Evolutionary conservation across 345 rosid species (phyloP).

Genomic region (Lepidium africanum): DNA sequence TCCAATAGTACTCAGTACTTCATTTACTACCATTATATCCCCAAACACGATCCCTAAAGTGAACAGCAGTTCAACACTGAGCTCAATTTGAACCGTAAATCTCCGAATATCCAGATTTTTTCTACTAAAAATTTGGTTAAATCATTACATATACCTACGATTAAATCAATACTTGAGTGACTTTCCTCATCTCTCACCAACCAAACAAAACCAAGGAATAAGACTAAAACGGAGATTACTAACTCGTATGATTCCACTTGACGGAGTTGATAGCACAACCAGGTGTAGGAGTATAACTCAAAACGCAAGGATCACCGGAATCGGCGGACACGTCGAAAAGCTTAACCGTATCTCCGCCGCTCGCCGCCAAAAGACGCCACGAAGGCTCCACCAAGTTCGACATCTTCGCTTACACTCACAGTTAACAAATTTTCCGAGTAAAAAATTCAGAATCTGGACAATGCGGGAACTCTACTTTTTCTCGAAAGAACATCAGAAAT

Average conservation of each 20-base stretch:
- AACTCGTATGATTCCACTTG: conserved; percentile 96
- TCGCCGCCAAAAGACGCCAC: conserved; percentile 57
- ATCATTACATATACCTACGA: background rate
- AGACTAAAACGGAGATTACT: conserved; percentile 12
- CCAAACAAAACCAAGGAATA: conserved; percentile 1
- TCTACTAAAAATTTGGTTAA: background rate
- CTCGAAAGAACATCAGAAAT: background rate
- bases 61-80: background rate
- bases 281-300: conserved; percentile 73
- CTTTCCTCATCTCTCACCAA: conserved; percentile 12
- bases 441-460: conserved; percentile 18
- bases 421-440: background rate
- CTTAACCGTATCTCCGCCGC: conserved; percentile 90
- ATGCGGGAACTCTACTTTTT: conserved; percentile 18
- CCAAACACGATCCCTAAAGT: conserved; percentile 5
- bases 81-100: background rate
- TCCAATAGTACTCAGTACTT: background rate
- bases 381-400: conserved; percentile 64
- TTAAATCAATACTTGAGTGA: background rate
- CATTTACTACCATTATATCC: background rate
- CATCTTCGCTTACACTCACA: conserved; percentile 5
- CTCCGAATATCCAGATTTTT: background rate
- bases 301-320: conserved; percentile 71
- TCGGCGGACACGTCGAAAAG: conserved; percentile 68
- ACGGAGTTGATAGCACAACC: conserved; percentile 67